Evolutionary conservation across 176 grass and related monocot genomes (phyloP), one percentile per base, ranked within the genome.

Genomic region (Pharus latifolius): DNA sequence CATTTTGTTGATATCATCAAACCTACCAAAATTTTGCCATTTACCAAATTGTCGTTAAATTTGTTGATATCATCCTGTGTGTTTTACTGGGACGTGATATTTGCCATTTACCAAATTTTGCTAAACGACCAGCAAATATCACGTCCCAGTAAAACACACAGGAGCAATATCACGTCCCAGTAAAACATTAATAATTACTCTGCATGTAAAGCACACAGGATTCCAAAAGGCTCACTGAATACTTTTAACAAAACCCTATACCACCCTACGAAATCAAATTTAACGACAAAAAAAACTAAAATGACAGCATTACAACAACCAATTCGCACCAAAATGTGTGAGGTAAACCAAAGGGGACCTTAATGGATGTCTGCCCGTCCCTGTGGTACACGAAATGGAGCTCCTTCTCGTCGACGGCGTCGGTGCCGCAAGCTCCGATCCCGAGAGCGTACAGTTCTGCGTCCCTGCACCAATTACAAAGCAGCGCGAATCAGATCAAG

Each of bases 381-480:
- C 45, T 76, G 51, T 92, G 86, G 70, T 97, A 87, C 72, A 90
- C 71, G 60, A 90, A 75, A 42, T 87, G 89, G 51, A 98, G 89
- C 44, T 98, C 94, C 78, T 93, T 93, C 33, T 82, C 82, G 70
- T 98, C 86, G 68, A 93, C 47, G n/a, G 94, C 89, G 81, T 98
- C 94, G 42, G 30, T 47, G 58, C 80, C 70, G 47, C 94, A 98
- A 45, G 89, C 86, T 19, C 94, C 94, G 25, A 93, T 48, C 2
- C 94, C 89, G 65, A 98, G 84, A 44, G 89, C 94, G 77, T 98
- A 93, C 3, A 98, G 72, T 38, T 81, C 89, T 11, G 55, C 89
- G n/a, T 90, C 94, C 75, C 94, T 98, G 77, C 82, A 82, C 5
- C 34, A 35, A 14, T 49, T 34, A 71, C 9, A 52, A 35, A 71